These are phyloP conservation scores for Kazachstania bromeliacearum DNA, from an alignment of 805 yeast genomes.

Conservation along the genomic window DNA sequence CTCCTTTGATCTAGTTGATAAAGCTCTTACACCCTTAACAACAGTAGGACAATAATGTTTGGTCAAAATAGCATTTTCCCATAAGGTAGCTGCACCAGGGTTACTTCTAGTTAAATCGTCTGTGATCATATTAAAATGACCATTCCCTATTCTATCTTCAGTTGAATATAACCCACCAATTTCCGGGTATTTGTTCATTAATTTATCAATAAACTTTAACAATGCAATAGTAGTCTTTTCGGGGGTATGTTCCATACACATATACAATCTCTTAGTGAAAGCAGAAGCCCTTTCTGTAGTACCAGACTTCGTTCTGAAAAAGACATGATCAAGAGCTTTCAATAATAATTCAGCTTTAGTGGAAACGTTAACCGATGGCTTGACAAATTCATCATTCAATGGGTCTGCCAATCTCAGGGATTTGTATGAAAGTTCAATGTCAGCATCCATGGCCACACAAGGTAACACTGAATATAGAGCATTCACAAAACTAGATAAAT, in stretches of 20 bases:
- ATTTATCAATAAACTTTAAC: constrained; percentile 66
- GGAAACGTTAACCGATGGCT: constrained; percentile 74
- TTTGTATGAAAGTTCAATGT: constrained; percentile 77
- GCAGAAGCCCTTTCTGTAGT: constrained; percentile 62
- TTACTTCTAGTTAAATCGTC: constrained; percentile 67
- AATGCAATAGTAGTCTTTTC: constrained; percentile 79
- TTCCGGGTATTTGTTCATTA: constrained; percentile 62
- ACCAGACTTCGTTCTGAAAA: constrained; percentile 66
- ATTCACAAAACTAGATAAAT: constrained; percentile 70
- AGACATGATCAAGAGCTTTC: constrained; percentile 68
- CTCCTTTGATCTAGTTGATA: constrained; percentile 31
- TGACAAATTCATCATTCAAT: constrained; percentile 36
- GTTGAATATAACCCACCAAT: constrained; percentile 72
- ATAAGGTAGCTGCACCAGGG: constrained; percentile 78
- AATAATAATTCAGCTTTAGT: constrained; percentile 81
- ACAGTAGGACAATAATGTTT: constrained; percentile 79
- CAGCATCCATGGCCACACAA: constrained; percentile 66
- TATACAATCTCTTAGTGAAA: constrained; percentile 71
- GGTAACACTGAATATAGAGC: constrained; percentile 62
- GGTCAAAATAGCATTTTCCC: constrained; percentile 76
- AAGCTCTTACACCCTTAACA: constrained; percentile 49
- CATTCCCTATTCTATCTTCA: constrained; percentile 81
- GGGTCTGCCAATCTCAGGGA: constrained; percentile 78
- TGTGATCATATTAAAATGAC: constrained; percentile 56
- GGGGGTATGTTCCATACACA: constrained; percentile 63